Evolutionary conservation across 192 early-diverging fungal species (phyloP).

Genomic region (Neocallimastix lanati): DNA sequence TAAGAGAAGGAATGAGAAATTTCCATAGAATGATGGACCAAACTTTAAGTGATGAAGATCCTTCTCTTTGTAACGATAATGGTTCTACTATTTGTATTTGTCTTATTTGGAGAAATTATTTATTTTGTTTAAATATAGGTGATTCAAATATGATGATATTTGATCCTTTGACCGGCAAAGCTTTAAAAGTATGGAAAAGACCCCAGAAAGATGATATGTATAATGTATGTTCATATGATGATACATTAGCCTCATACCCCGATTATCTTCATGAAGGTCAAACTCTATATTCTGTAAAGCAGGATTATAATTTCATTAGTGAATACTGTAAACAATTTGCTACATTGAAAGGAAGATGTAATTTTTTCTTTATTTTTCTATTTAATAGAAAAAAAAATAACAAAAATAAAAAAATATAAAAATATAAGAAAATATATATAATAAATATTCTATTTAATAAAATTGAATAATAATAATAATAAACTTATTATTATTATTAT

Average conservation of each 20-base stretch:
- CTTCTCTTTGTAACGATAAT: background rate
- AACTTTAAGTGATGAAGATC: background rate
- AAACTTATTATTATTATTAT: no score
- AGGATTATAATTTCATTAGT: background rate
- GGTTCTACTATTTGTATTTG: background rate
- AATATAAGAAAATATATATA: no score
- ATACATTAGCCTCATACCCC: background rate
- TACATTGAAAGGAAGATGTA: background rate
- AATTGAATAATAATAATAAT: no score
- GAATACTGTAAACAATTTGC: background rate
- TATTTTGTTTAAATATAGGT: background rate
- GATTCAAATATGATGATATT: background rate
- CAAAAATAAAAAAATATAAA: no score
- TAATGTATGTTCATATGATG: background rate
- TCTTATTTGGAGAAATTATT: background rate
- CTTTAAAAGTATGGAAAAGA: background rate
- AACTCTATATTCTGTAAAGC: background rate
- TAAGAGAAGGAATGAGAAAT: background rate
- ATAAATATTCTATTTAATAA: no score
- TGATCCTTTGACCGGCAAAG: background rate
- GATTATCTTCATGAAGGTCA: background rate
- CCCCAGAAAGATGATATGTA: background rate
- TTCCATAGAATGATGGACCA: background rate
- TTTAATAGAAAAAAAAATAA: no score
- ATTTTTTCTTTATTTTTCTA: no score